Conservation (phyloP, 78 protist genomes). For the Anaeramoeba ignava region DNA sequence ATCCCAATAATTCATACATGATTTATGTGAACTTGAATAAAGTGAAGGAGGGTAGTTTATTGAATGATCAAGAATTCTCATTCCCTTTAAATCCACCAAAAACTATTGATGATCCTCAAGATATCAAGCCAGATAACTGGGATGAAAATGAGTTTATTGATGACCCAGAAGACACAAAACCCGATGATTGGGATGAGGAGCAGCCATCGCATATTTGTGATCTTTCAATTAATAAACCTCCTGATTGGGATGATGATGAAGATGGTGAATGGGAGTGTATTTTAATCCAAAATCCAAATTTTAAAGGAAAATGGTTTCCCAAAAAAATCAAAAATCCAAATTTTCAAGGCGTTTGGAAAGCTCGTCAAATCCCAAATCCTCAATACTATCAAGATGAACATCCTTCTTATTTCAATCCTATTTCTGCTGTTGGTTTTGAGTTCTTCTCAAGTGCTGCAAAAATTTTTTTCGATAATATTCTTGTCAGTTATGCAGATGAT, state of each 20-base stretch:
- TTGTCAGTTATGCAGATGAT: background rate
- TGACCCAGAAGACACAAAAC: background rate
- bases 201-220: background rate
- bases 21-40: no score
- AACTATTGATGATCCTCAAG: slow-evolving; percentile 5
- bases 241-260: slow-evolving; percentile 6
- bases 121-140: background rate
- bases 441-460: background rate
- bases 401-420: background rate
- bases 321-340: background rate
- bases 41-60: no score
- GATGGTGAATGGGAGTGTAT: background rate
- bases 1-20: no score
- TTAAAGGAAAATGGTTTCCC: slow-evolving; percentile 2
- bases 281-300: background rate
- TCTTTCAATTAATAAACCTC: background rate
- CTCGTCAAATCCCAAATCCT: background rate
- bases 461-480: background rate
- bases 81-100: background rate
- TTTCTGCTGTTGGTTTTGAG: background rate
- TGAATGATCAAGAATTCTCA: no score
- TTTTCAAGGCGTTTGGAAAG: slow-evolving; percentile 3
- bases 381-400: background rate
- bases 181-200: slow-evolving; percentile 6
- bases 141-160: background rate